phyloP scores from a whole-genome alignment of 164 flowering plant species.

The grape (Vitis vinifera) region ASM3070453v1 NC_081811.1:24197001-24197500 shows the following conservation, averaged over 20 bases:
- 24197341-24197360: no score
- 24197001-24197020: conserved; percentile 62
- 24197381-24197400: no score
- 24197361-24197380: no score
- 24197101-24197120: neutral
- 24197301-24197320: neutral
- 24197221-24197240: no score
- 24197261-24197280: neutral
- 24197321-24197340: neutral
- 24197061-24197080: neutral
- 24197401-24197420: no score
- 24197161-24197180: no score
- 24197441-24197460: neutral
- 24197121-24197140: no score
- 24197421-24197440: neutral
- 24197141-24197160: no score
- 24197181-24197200: no score
- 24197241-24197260: neutral
- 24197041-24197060: neutral
- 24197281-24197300: neutral
- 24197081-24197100: neutral
- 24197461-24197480: no score
- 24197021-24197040: conserved; percentile 62
- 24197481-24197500: no score
- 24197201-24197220: no score